phyloP scores from a whole-genome alignment of 495 filamentous ascomycete genomes.

The Massariosphaeria phaeospora region DNA sequence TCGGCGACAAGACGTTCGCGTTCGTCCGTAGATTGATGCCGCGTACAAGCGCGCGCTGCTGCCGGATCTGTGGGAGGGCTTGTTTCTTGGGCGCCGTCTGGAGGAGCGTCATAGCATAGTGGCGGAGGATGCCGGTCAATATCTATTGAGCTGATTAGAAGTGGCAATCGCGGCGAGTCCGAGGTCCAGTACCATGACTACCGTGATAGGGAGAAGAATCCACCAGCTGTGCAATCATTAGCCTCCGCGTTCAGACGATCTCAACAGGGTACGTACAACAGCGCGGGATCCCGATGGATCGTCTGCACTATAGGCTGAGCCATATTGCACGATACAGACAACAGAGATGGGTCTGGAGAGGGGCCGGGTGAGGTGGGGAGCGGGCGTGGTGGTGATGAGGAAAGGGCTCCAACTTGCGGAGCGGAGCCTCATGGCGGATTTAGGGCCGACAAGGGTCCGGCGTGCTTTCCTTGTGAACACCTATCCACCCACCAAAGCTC shows the following conservation, averaged over 20 bases:
- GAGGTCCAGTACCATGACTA: constrained; percentile 73
- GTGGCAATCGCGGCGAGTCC: not conserved
- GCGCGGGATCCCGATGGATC: constrained; percentile 96
- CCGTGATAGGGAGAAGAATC: constrained; percentile 94
- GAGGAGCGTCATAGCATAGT: constrained; percentile 91
- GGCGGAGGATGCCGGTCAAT: constrained; percentile 88
- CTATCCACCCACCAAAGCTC: constrained; percentile 18
- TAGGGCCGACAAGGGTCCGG: constrained; percentile 17
- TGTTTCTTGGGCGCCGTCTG: constrained; percentile 78
- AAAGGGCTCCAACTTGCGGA: too few relatives aligned
- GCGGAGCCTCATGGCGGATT: constrained; percentile 13
- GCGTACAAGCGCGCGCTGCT: constrained; percentile 81
- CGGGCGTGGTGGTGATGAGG: constrained; percentile 1
- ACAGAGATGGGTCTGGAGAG: not conserved
- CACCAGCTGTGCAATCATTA: constrained; percentile 64
- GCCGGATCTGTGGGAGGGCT: constrained; percentile 67
- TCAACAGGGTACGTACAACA: constrained; percentile 62
- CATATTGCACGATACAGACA: constrained; percentile 49
- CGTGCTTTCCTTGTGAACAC: constrained; percentile 21
- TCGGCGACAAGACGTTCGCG: constrained; percentile 62
- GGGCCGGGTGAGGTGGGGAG: not conserved
- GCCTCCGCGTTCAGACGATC: not conserved
- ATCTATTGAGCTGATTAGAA: constrained; percentile 51
- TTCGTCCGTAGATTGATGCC: constrained; percentile 82
- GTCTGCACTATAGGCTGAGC: constrained; percentile 82